Conservation (phyloP, 352 stramenopile genomes). For the Phytophthora meadii region DNA sequence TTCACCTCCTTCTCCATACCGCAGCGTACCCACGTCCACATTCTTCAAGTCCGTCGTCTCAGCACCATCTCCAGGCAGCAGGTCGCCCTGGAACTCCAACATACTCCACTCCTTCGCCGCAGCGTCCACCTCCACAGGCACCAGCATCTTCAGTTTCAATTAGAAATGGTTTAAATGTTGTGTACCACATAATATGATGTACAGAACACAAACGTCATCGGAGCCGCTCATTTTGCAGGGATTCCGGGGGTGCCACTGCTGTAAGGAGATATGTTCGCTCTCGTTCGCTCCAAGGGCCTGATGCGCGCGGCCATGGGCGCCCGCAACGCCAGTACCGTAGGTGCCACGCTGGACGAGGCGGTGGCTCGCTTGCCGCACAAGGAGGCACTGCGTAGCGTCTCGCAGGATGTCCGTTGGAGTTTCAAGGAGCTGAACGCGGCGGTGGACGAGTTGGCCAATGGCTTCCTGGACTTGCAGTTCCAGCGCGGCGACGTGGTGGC, state of each 20-base stretch:
- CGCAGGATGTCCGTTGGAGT: constrained; percentile 87
- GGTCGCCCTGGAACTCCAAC: constrained; percentile 83
- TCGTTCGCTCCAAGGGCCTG: constrained; percentile 70
- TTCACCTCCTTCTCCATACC: constrained; percentile 60
- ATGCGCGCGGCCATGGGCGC: constrained; percentile 40
- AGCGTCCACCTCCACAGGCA: constrained; percentile 70
- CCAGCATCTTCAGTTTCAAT: constrained; percentile 46
- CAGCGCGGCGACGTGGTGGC: constrained; percentile 74
- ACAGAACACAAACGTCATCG: background rate
- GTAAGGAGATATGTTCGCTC: constrained; percentile 55
- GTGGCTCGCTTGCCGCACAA: constrained; percentile 85
- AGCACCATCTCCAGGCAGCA: constrained; percentile 44
- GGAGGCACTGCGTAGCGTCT: constrained; percentile 84
- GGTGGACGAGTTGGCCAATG: constrained; percentile 83
- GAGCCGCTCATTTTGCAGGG: constrained; percentile 29
- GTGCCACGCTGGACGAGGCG: constrained; percentile 73
- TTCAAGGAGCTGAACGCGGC: constrained; percentile 83
- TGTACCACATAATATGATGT: background rate
- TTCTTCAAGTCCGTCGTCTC: constrained; percentile 42
- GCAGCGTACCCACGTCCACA: constrained; percentile 71
- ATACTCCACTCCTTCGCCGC: constrained; percentile 81
- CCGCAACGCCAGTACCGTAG: constrained; percentile 70
- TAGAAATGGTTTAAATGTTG: no score
- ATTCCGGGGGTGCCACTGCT: constrained; percentile 29
- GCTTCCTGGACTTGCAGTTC: constrained; percentile 80